phyloP scores from a whole-genome alignment of 2,329 filamentous ascomycete genomes.

The Colletotrichum sidae region DNA sequence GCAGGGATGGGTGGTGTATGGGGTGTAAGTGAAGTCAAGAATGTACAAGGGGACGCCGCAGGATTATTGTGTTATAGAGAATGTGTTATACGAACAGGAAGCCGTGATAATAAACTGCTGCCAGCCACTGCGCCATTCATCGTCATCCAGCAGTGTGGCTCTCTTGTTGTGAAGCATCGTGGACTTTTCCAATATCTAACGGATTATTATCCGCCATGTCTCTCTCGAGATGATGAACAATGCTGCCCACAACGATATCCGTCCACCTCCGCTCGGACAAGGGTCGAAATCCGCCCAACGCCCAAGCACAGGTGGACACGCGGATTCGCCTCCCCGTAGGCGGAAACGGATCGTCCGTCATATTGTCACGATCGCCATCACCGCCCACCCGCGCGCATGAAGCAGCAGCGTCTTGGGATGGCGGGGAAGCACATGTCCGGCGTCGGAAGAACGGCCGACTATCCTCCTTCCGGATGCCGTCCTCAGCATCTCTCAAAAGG shows the following conservation, averaged over 20 bases:
- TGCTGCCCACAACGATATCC: accelerated
- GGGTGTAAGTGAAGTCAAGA: not conserved
- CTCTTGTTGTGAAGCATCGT: not conserved
- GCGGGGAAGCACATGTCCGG: constrained; percentile 17
- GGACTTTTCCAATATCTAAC: not conserved
- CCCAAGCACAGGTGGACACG: constrained; percentile 11
- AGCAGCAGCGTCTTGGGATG: constrained; percentile 1
- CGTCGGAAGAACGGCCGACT: constrained; percentile 18
- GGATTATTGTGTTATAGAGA: constrained; percentile 12
- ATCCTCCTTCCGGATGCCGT: constrained; percentile 4
- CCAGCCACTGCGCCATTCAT: constrained; percentile 1
- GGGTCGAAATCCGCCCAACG: constrained; percentile 6
- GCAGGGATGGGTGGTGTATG: not conserved
- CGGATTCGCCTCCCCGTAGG: constrained; percentile 19
- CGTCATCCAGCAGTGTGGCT: constrained; percentile 1
- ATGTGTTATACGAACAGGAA: not conserved
- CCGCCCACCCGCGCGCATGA: constrained; percentile 1
- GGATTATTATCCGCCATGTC: constrained; percentile 29
- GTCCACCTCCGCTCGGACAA: constrained; percentile 5
- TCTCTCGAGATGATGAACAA: not conserved
- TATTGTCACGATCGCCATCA: constrained; percentile 5
- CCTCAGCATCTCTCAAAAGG: constrained; percentile 16
- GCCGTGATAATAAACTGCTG: constrained; percentile 1
- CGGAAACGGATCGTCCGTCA: constrained; percentile 18
- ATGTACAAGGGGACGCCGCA: not conserved